Conservation (phyloP, 2,329 filamentous ascomycete species). For the Diaporthe citri region DNA sequence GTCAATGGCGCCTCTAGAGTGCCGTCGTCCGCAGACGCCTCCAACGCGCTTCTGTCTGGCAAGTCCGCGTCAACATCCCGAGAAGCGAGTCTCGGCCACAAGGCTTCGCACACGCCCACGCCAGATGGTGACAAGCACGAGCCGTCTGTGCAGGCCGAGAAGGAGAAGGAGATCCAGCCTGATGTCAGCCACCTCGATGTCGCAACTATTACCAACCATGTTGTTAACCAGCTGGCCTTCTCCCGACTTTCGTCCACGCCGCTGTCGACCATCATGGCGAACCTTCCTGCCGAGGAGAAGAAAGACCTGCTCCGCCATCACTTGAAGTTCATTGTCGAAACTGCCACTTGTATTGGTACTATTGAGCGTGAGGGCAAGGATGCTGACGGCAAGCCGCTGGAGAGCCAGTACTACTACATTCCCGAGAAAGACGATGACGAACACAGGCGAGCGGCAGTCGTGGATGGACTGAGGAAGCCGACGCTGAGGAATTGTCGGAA, state of each 20-base stretch:
- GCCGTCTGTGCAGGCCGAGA: constrained; percentile 44
- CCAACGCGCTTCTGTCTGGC: constrained; percentile 46
- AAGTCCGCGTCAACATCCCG: constrained; percentile 44
- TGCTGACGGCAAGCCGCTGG: constrained; percentile 90
- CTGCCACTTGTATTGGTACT: constrained; percentile 84
- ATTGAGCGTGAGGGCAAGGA: constrained; percentile 94
- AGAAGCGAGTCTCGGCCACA: constrained; percentile 16
- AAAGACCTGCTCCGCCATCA: constrained; percentile 70
- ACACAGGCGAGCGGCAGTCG: constrained; percentile 83
- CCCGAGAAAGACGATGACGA: constrained; percentile 87
- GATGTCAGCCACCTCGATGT: constrained; percentile 51
- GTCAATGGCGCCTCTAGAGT: constrained; percentile 39
- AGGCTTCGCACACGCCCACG: constrained; percentile 37
- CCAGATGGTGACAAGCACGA: constrained; percentile 10
- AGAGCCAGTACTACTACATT: constrained; percentile 98
- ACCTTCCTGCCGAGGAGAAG: constrained; percentile 79
- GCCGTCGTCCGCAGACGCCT: constrained; percentile 43
- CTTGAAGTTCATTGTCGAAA: constrained; percentile 79
- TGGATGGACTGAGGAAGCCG: constrained; percentile 87
- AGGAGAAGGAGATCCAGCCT: constrained; percentile 54
- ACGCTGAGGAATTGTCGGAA: constrained; percentile 91
- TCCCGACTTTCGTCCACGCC: constrained; percentile 93
- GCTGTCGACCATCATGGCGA: constrained; percentile 87
- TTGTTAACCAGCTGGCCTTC: constrained; percentile 95
- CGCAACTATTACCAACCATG: constrained; percentile 79